Evolutionary conservation across 768 basidiomycete species (phyloP), one percentile per base, ranked within the genome.

Genomic region (Podaxis sp.): DNA sequence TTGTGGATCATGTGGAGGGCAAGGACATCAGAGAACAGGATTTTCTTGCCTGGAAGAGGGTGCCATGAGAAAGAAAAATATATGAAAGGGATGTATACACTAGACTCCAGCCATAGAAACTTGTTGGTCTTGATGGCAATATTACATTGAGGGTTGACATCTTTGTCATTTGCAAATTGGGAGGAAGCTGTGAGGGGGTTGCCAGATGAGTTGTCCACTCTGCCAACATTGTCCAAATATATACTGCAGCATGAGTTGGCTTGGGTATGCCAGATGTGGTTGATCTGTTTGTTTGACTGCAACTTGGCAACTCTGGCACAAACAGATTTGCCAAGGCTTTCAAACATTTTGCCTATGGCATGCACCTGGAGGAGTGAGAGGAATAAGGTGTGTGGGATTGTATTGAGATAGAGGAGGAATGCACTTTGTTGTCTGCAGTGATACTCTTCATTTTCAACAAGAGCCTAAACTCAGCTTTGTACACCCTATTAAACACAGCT

Each of bases 401-500:
- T 10, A 38, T 1, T 26, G 15, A n/a, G n/a, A 51, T 49, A 58
- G 28, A 36, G 8, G 15, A 37, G 53, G 5, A 24, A 57, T 68
- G 20, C 54, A 87, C 91, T 82, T 95, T 95, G 77, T 96, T 95
- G 71, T 97, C 96, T 10, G 97, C 91, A 58, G 93, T 86, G 68
- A 97, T 81, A 33, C 79, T 77, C 78, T 93, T 94, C 44, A 84
- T 87, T 65, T 95, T 91, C 30, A 98, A 79, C 65, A 96, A 76
- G 78, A 99, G 97, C 11, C 95, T 96, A 70, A 97, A 96, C 73
- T 95, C 93, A 22, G 87, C 74, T 76, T 87, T 92, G 78, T 97
- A 95, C 48, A 84, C 82, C 56, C 86, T 77, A 71, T 84, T 87
- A 80, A 97, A 99, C 10, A 88, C 91, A 2, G 80, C 81, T 67